Percentiles rank a stretch among this genome's conserved stretches.
phyloP scores from a whole-genome alignment of 176 grass and related monocot species.

The Poa annua region DNA sequence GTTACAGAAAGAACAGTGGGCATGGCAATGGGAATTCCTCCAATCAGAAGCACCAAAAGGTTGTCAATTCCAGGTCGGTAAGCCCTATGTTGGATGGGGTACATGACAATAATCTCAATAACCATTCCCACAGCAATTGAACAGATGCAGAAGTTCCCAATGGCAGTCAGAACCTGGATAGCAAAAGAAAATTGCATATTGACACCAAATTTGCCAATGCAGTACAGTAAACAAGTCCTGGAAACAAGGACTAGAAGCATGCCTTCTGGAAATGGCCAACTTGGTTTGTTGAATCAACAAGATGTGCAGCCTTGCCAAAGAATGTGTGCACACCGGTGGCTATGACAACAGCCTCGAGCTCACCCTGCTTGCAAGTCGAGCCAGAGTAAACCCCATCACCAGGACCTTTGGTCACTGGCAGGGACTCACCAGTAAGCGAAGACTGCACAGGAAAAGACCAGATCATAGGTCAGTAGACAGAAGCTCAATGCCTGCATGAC shows the following conservation, averaged over 20 bases:
- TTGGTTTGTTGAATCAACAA: slow-evolving; percentile 82
- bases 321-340: slow-evolving; percentile 86
- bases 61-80: slow-evolving; percentile 80
- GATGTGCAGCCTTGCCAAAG: slow-evolving; percentile 84
- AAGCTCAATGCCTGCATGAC: not conserved
- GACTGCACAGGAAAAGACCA: slow-evolving; percentile 45
- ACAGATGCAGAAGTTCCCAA: slow-evolving; percentile 84
- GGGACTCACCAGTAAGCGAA: slow-evolving; percentile 71
- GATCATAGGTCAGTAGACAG: not conserved
- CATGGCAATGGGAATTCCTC: slow-evolving; percentile 87
- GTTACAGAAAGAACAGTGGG: slow-evolving; percentile 79
- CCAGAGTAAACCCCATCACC: slow-evolving; percentile 84
- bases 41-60: slow-evolving; percentile 79
- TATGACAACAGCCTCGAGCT: slow-evolving; percentile 76
- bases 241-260: not conserved
- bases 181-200: not conserved
- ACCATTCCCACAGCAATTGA: slow-evolving; percentile 74
- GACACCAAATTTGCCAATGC: not conserved
- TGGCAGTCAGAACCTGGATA: slow-evolving; percentile 68
- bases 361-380: slow-evolving; percentile 78
- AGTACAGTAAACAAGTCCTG: not conserved
- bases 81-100: slow-evolving; percentile 65
- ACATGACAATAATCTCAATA: slow-evolving; percentile 84
- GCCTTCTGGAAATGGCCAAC: slow-evolving; percentile 89
- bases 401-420: slow-evolving; percentile 70